Percentiles rank a stretch among this genome's conserved stretches.
Conservation (phyloP, 768 basidiomycete species). For the Mycena belliarum region DNA sequence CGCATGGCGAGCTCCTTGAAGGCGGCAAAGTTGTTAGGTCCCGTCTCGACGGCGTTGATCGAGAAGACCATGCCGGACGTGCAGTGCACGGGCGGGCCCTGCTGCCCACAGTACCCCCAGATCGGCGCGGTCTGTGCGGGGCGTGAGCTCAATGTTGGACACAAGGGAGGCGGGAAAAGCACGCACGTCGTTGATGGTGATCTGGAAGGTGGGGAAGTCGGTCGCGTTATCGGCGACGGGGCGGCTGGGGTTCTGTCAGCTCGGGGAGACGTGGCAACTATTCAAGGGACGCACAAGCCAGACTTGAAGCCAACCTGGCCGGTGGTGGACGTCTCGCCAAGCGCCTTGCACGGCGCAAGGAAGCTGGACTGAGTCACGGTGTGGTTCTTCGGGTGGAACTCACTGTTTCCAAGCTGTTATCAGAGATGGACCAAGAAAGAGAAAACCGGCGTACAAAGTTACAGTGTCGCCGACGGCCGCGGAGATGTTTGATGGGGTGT, state of each 20-base stretch:
- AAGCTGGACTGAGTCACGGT: constrained; percentile 35
- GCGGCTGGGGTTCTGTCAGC: constrained; percentile 23
- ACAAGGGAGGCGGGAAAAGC: not conserved
- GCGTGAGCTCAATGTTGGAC: not conserved
- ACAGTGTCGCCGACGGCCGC: constrained; percentile 27
- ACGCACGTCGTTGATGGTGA: constrained; percentile 44
- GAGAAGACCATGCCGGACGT: constrained; percentile 44
- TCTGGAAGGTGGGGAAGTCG: constrained; percentile 40
- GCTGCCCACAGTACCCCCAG: constrained; percentile 47
- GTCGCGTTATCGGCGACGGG: constrained; percentile 32
- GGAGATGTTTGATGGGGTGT: constrained; percentile 21
- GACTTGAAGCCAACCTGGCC: constrained; percentile 30
- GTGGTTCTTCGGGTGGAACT: constrained; percentile 31
- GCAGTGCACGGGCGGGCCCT: constrained; percentile 37
- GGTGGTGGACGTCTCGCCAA: constrained; percentile 18
- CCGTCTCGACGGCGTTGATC: not conserved
- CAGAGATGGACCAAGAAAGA: not conserved
- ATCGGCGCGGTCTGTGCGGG: constrained; percentile 25
- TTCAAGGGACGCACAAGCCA: constrained; percentile 25
- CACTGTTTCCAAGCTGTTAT: not conserved
- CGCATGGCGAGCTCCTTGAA: not conserved
- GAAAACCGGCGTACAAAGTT: constrained; percentile 9
- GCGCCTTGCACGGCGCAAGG: constrained; percentile 27
- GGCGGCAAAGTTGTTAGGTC: not conserved
- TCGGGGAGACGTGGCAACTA: not conserved